A percentile compares a stretch with the other conserved stretches of the same genome.
Conservation (phyloP, 495 filamentous ascomycete species). For the Xylaria longipes region DNA sequence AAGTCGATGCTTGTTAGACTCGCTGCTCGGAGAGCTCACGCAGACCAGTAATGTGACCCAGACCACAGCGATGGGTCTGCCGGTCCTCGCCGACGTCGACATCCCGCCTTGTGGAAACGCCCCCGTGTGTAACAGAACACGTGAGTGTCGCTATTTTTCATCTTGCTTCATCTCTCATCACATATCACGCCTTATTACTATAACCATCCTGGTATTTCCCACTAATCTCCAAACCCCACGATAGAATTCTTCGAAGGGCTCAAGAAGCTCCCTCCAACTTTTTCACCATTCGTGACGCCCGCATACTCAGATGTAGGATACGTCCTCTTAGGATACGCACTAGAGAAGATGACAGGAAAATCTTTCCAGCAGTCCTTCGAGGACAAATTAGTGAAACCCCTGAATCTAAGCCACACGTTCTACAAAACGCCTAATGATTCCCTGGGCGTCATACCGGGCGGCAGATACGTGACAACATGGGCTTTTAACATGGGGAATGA, state of each 20-base stretch:
- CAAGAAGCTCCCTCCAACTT: constrained; percentile 44
- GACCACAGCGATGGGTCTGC: constrained; percentile 41
- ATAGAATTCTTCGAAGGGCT: constrained; percentile 49
- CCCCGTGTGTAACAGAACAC: constrained; percentile 43
- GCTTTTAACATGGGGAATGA: constrained; percentile 44
- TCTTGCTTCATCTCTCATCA: not conserved
- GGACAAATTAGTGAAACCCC: constrained; percentile 46
- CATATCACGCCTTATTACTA: too few relatives aligned
- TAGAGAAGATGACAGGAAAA: constrained; percentile 48
- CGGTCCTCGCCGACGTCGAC: constrained; percentile 47
- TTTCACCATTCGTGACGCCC: constrained; percentile 45
- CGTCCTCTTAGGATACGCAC: constrained; percentile 45
- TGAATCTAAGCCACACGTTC: constrained; percentile 52
- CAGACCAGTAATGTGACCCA: constrained; percentile 39
- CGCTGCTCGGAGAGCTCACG: constrained; percentile 48
- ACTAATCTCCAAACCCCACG: not conserved
- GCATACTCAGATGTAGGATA: constrained; percentile 50
- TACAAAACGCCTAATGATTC: constrained; percentile 40
- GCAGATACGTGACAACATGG: constrained; percentile 37
- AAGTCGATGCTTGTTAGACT: constrained; percentile 42
- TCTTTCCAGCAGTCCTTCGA: constrained; percentile 47
- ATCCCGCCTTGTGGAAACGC: constrained; percentile 52
- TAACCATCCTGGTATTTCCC: not conserved
- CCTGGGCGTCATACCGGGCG: constrained; percentile 46
- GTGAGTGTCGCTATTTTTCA: constrained; percentile 18